A percentile compares a stretch with the other conserved stretches of the same genome.
Evolutionary conservation across 148 eudicot genomes (phyloP).

Genomic region (Linanthus parryae): DNA sequence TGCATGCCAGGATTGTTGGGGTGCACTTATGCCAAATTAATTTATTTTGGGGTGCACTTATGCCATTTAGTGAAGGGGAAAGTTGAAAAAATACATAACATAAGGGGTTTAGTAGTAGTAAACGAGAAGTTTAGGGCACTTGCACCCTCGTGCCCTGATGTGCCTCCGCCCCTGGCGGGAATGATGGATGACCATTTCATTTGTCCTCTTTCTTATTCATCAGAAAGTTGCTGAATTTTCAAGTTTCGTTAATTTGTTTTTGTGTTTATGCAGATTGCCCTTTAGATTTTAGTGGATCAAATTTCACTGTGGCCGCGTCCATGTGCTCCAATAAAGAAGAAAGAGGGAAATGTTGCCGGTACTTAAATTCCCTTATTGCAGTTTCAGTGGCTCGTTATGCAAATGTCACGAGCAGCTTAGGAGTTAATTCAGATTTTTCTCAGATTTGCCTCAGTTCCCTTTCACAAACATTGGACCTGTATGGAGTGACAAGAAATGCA

Average conservation of each 20-base stretch:
- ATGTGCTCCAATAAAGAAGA: constrained; percentile 55
- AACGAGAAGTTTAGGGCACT: background rate
- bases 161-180: background rate
- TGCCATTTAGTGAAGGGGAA: too few species aligned
- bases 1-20: too few species aligned
- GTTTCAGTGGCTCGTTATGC: constrained; percentile 72
- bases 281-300: constrained; percentile 61
- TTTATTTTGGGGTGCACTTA: too few species aligned
- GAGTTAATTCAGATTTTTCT: constrained; percentile 53
- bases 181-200: background rate
- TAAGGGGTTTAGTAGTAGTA: background rate
- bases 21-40: too few species aligned
- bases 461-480: constrained; percentile 58
- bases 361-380: constrained; percentile 75
- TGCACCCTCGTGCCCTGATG: background rate
- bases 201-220: background rate
- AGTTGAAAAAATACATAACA: too few species aligned
- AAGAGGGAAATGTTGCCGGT: constrained; percentile 85
- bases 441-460: constrained; percentile 54
- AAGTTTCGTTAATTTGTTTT: background rate
- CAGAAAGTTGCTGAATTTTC: background rate
- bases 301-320: constrained; percentile 66
- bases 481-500: constrained; percentile 75
- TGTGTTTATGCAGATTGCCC: constrained; percentile 62
- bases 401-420: constrained; percentile 59